Base-by-base conservation (phyloP, 2,329 filamentous ascomycete genomes). In the Dendryphion nanum region DNA sequence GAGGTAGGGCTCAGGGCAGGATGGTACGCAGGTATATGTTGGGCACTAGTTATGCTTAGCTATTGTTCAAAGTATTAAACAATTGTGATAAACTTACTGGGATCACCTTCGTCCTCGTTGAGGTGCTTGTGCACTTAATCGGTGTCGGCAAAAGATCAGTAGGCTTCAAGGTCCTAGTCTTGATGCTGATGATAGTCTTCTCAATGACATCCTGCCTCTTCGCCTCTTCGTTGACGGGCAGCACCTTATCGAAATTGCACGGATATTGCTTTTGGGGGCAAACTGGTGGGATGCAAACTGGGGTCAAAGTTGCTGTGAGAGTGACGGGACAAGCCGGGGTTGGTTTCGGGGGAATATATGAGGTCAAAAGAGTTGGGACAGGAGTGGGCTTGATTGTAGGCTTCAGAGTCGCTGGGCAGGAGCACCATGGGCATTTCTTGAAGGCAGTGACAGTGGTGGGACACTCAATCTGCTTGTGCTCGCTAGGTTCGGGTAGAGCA, bases 11-110 rank as follows among this genome's bases (percentile, higher is more conserved):
- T 33, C 23, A 30, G 45, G 36, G 40, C 49, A 52, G 15, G 34
- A 39, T 20, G 51, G 48, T 28, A 53, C 51, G 42, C 53, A 57
- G 31, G 51, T 53, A 32, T 42, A 57, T 12, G 51, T 57, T 19
- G 53, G 53, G 39, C 53, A 57, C 13, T 32, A 30, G 23, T 26
- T n/a, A 21, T 28, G n/a, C n/a, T n/a, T n/a, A n/a, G n/a, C n/a
- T n/a, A n/a, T n/a, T n/a, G n/a, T n/a, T n/a, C n/a, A n/a, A n/a
- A n/a, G n/a, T n/a, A n/a, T n/a, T n/a, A n/a, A n/a, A n/a, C n/a
- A n/a, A n/a, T n/a, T n/a, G n/a, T n/a, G n/a, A n/a, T n/a, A n/a
- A n/a, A n/a, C n/a, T n/a, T n/a, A n/a, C n/a, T n/a, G n/a, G n/a
- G n/a, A n/a, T n/a, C n/a, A n/a, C n/a, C n/a, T n/a, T n/a, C 7